phyloP scores from a whole-genome alignment of 441 rosid species.

The Populus trichocarpa region DNA sequence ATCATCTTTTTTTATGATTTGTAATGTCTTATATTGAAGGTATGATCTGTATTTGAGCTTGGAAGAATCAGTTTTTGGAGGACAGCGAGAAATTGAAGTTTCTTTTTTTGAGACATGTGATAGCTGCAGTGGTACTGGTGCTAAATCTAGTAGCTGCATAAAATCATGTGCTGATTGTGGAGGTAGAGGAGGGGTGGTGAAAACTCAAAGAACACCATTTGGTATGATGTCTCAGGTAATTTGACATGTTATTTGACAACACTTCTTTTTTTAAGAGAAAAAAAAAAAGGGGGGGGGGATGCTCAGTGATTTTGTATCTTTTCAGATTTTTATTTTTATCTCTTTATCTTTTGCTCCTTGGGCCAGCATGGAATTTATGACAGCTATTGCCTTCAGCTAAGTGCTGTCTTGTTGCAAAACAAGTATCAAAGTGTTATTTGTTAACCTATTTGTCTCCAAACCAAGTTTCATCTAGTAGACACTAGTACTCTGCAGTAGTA shows the following conservation, averaged over 20 bases:
- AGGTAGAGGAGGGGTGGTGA: constrained; percentile 76
- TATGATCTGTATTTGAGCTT: constrained; percentile 71
- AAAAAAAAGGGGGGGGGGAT: not conserved
- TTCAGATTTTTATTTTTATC: not conserved
- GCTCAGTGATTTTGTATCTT: constrained; percentile 7
- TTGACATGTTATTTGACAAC: constrained; percentile 45
- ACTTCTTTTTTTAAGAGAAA: no score
- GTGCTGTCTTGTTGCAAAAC: not conserved
- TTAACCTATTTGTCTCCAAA: not conserved
- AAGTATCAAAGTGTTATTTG: not conserved
- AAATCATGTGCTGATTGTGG: constrained; percentile 65
- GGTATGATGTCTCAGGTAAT: constrained; percentile 87
- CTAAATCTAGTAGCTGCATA: constrained; percentile 56
- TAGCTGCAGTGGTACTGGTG: constrained; percentile 82
- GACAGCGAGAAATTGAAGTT: constrained; percentile 57
- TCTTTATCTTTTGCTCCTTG: not conserved
- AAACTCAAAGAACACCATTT: constrained; percentile 78
- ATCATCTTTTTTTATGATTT: not conserved
- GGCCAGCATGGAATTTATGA: not conserved
- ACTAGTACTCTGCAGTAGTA: not conserved
- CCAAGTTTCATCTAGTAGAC: not conserved
- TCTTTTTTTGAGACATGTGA: constrained; percentile 69
- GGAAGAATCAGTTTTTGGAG: constrained; percentile 88
- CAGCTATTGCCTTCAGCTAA: not conserved
- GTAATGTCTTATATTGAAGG: constrained; percentile 35